Evolutionary conservation across 257 asterid genomes (phyloP), one percentile per base, ranked within the genome.

Genomic region (Eucommia ulmoides): DNA sequence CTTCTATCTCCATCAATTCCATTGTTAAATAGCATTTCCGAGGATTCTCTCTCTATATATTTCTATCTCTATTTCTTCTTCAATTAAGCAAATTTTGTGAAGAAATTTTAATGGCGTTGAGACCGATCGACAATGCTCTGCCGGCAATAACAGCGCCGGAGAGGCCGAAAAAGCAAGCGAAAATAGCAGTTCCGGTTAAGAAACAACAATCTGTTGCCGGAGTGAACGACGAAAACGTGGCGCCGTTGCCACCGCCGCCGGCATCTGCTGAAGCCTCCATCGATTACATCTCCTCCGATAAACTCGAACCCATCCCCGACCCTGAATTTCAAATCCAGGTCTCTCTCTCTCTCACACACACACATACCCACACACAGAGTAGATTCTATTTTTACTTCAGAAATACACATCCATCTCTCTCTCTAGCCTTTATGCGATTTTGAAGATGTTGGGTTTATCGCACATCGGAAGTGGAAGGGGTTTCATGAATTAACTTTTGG

Each of bases 21-120:
- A n/a, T n/a, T n/a, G n/a, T n/a, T n/a, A n/a, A n/a, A n/a, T n/a
- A n/a, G n/a, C n/a, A n/a, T n/a, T n/a, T n/a, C n/a, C n/a, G n/a
- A n/a, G n/a, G n/a, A n/a, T n/a, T n/a, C n/a, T n/a, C n/a, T n/a
- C n/a, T n/a, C n/a, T n/a, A n/a, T n/a, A n/a, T n/a, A n/a, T n/a
- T n/a, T n/a, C n/a, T n/a, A n/a, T n/a, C n/a, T n/a, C n/a, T n/a
- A n/a, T n/a, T n/a, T n/a, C n/a, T n/a, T n/a, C n/a, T n/a, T n/a
- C n/a, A n/a, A n/a, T n/a, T n/a, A n/a, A n/a, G n/a, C n/a, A n/a
- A n/a, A n/a, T n/a, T n/a, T n/a, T n/a, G n/a, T n/a, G n/a, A n/a
- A n/a, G n/a, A n/a, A n/a, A n/a, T n/a, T n/a, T n/a, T 64, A 75
- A 86, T 91, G 99, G 96, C 99, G 2, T 52, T 85, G 74, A 78